Conservation (phyloP, 2,329 filamentous ascomycete genomes). For the Paradendryphiella salina region DNA sequence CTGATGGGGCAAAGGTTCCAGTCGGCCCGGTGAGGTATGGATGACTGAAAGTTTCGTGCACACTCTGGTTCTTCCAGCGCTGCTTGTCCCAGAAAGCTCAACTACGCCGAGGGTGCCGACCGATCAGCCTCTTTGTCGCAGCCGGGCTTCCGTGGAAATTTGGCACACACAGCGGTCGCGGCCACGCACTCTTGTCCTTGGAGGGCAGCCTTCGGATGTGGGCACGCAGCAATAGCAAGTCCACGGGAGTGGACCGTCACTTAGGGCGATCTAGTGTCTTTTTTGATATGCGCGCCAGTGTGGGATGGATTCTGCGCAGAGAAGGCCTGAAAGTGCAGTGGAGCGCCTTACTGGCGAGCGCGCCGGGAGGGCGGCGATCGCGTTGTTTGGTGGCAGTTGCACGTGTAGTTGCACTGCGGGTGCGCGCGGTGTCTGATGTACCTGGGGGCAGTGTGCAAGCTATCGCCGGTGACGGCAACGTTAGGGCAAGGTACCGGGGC, state of each 20-base stretch:
- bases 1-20: constrained; percentile 19
- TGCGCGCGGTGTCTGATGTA: constrained; percentile 23
- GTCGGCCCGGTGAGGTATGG: constrained; percentile 42
- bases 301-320: constrained; percentile 4
- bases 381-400: constrained; percentile 32
- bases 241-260: constrained; percentile 9
- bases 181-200: neutral
- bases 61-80: constrained; percentile 32
- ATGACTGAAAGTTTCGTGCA: constrained; percentile 28
- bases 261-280: constrained; percentile 20
- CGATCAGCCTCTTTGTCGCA: constrained; percentile 41
- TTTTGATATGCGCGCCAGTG: constrained; percentile 9
- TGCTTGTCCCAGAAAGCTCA: constrained; percentile 29
- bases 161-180: neutral
- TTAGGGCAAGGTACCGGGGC: constrained; percentile 35
- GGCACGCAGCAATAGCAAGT: constrained; percentile 5
- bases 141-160: constrained; percentile 34
- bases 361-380: constrained; percentile 24
- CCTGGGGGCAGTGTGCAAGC: constrained; percentile 22
- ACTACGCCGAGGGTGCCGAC: constrained; percentile 43
- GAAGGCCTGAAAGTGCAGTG: constrained; percentile 4
- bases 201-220: constrained; percentile 5
- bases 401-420: constrained; percentile 40
- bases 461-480: constrained; percentile 28
- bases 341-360: constrained; percentile 16